Evolutionary conservation across 2,329 filamentous ascomycete genomes (phyloP).

Genomic region (Monosporascus sp.): DNA sequence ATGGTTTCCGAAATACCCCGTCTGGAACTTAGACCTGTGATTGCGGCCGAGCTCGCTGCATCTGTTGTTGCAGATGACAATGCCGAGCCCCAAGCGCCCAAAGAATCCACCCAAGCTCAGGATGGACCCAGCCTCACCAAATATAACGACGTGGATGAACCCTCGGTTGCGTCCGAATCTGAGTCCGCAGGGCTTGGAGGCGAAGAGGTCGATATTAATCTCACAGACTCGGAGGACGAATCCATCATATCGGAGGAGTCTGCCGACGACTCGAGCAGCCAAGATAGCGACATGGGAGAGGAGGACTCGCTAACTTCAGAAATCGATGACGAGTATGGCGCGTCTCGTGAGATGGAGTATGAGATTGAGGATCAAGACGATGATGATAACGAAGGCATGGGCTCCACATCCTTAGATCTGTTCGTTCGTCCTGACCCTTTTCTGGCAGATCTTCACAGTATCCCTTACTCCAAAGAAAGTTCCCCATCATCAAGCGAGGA

Average conservation of each 20-base stretch:
- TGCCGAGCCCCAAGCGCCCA: too few species aligned
- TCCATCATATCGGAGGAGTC: conserved; percentile 4
- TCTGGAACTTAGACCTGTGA: too few species aligned
- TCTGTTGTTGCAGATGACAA: too few species aligned
- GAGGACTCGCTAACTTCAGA: conserved; percentile 6
- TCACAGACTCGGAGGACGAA: conserved; percentile 6
- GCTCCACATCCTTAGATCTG: neutral
- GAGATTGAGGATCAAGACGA: conserved; percentile 8
- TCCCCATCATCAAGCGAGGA: conserved; percentile 8
- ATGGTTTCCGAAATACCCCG: too few species aligned
- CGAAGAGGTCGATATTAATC: conserved; percentile 4
- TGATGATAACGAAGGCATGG: conserved; percentile 12
- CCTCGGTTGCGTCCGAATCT: neutral
- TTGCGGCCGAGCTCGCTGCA: too few species aligned
- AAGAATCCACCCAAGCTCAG: neutral
- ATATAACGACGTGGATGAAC: neutral
- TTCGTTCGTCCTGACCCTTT: neutral
- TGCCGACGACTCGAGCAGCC: conserved; percentile 1
- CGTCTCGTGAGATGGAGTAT: conserved; percentile 4
- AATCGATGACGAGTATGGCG: conserved; percentile 1
- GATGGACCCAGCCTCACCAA: neutral
- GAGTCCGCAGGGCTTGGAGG: conserved; percentile 2
- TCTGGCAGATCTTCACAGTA: conserved; percentile 1
- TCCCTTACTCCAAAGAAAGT: conserved; percentile 7
- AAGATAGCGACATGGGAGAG: neutral